phyloP scores from a whole-genome alignment of 2,329 filamentous ascomycete genomes.

The Clathrospora elynae region DNA sequence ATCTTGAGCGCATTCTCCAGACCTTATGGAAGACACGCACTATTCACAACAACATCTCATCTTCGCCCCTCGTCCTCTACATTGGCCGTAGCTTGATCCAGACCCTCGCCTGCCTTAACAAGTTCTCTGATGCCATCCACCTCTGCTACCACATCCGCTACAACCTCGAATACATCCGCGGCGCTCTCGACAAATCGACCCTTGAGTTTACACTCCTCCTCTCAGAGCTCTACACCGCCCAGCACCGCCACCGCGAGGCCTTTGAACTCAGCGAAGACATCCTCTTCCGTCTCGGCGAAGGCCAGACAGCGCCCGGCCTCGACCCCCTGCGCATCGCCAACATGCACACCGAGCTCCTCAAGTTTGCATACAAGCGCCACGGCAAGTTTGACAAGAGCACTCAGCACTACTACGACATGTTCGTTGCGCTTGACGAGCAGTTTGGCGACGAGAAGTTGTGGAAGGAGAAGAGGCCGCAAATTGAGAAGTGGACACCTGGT shows the following conservation, averaged over 20 bases:
- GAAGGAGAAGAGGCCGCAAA: constrained; percentile 19
- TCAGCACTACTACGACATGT: constrained; percentile 25
- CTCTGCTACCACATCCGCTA: constrained; percentile 32
- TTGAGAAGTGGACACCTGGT: constrained; percentile 29
- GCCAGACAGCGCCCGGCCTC: constrained; percentile 19
- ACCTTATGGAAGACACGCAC: constrained; percentile 39
- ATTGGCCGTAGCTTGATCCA: constrained; percentile 31
- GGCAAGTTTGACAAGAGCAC: constrained; percentile 25
- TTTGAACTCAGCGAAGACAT: constrained; percentile 32
- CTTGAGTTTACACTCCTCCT: constrained; percentile 27
- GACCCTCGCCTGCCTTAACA: constrained; percentile 25
- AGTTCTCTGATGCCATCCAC: constrained; percentile 26
- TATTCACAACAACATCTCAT: constrained; percentile 28
- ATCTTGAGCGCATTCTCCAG: constrained; percentile 45
- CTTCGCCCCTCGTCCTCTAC: constrained; percentile 27
- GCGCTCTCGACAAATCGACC: constrained; percentile 24
- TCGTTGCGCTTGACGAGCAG: constrained; percentile 20
- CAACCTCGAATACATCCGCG: constrained; percentile 28
- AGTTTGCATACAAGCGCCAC: constrained; percentile 23
- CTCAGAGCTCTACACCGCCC: constrained; percentile 27
- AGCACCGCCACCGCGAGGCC: constrained; percentile 27
- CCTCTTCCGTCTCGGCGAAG: constrained; percentile 24
- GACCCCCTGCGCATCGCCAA: constrained; percentile 15
- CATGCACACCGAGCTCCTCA: constrained; percentile 26
- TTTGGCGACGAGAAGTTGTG: constrained; percentile 22